Base-by-base conservation (phyloP, 768 basidiomycete species). In the Hortiboletus flavorubellus region DNA sequence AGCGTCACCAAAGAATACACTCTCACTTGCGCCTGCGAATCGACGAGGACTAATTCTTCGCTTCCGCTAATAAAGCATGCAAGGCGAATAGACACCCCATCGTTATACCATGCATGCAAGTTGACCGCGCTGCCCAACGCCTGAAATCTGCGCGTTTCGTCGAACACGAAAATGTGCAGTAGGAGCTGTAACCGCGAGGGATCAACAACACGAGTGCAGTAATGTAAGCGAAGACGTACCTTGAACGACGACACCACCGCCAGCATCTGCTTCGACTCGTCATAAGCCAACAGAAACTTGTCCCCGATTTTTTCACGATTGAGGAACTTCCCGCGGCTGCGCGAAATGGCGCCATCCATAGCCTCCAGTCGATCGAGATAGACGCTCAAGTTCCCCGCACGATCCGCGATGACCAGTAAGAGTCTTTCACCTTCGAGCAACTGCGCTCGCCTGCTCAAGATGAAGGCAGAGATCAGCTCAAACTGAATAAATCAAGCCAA, bases 1-100 rank as follows among this genome's bases (percentile, higher is more conserved):
- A 78, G 74, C 0, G 80, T 79, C 3, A 80, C 68, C 42, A 83
- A 59, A 1, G 84, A 85, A 57, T 76, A 84, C n/a, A 85, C 72
- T 16, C 83, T 69, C 2, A 73, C 79, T 15, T 73, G 72, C 0
- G 69, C 68, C 4, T 54, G 58, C 0, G 73, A 72, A 55, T 85
- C 83, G 4, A 83, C 68, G 0, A 85, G 62, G 0, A 80, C 58
- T 3, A 85, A 46, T 51, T 85, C 84, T 58, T 85, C 82, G 33
- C 62, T 75, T 6, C 80, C 80, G 44, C 67, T 67, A 2, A 82
- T 70, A 53, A 84, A 83, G 41, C 75, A 73, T 2, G 75, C 70
- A 15, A 70, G 69, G 2, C 46, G 54, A 15, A 84, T 72, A 5
- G 49, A 43, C 2, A 55, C n/a, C 7, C 55, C 61, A 0, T 61